phyloP scores from a whole-genome alignment of 257 asterid genomes.

The Primulina huaijiensis region DNA sequence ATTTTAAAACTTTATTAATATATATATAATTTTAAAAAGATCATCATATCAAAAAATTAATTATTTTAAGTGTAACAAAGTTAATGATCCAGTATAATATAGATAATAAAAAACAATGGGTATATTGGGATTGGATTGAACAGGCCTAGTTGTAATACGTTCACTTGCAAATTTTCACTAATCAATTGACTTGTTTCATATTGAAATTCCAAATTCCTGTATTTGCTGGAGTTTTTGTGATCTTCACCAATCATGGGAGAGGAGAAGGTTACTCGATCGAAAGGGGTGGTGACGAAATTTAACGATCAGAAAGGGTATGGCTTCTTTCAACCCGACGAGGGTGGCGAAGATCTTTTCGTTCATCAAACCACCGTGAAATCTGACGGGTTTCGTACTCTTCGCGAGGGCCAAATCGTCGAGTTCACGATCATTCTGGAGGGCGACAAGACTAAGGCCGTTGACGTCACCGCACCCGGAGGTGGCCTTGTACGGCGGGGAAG shows the following conservation, averaged over 20 bases:
- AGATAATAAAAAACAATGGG: too few species aligned
- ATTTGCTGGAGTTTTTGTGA: too few species aligned
- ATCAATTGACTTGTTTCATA: too few species aligned
- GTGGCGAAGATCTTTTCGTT: slow-evolving; percentile 70
- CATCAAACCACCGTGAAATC: slow-evolving; percentile 77
- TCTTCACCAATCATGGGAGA: slow-evolving; percentile 44
- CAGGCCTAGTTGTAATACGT: too few species aligned
- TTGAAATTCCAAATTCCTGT: too few species aligned
- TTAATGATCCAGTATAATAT: too few species aligned
- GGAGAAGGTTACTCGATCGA: slow-evolving; percentile 46
- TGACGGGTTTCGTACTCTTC: slow-evolving; percentile 66
- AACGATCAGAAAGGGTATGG: slow-evolving; percentile 71
- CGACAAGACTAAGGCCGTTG: slow-evolving; percentile 64
- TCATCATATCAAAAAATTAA: too few species aligned
- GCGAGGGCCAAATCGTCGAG: slow-evolving; percentile 78
- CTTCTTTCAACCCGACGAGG: slow-evolving; percentile 72
- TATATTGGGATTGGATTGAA: too few species aligned
- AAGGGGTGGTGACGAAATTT: slow-evolving; percentile 65
- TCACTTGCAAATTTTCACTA: too few species aligned
- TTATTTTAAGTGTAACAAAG: too few species aligned
- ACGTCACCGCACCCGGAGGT: slow-evolving; percentile 69
- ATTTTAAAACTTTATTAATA: too few species aligned
- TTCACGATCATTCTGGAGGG: slow-evolving; percentile 46
- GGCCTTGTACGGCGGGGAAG: slow-evolving; percentile 25
- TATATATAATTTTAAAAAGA: too few species aligned